phyloP scores from a whole-genome alignment of 306 rosid genomes.

The Quercus variabilis region DNA sequence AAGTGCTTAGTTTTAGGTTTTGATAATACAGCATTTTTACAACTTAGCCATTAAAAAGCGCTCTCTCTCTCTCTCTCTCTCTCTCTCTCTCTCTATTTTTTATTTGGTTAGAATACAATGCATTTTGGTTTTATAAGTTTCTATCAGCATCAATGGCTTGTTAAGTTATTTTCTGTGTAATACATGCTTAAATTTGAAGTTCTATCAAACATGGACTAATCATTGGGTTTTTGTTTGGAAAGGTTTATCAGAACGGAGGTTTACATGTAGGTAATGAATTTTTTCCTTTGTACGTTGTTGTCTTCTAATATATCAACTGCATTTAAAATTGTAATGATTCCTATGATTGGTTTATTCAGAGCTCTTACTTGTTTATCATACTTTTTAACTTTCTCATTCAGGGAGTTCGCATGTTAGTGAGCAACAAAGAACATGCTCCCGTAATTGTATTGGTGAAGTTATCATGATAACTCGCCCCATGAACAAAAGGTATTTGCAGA shows the following conservation, averaged over 20 bases:
- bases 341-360: neutral
- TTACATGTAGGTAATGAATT: slow-evolving; percentile 59
- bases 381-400: slow-evolving; percentile 12
- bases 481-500: slow-evolving; percentile 46
- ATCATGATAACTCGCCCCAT: slow-evolving; percentile 51
- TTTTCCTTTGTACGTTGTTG: slow-evolving; percentile 13
- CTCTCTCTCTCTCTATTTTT: neutral
- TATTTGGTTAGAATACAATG: neutral
- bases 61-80: no score
- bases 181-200: slow-evolving; percentile 16
- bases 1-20: no score
- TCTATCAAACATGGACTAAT: slow-evolving; percentile 40
- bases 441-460: slow-evolving; percentile 76
- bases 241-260: slow-evolving; percentile 65
- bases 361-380: neutral
- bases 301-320: neutral
- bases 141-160: neutral
- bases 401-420: slow-evolving; percentile 49
- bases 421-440: slow-evolving; percentile 26
- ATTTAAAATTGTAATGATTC: neutral
- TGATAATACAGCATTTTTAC: no score
- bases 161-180: neutral
- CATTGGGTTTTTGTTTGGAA: slow-evolving; percentile 26
- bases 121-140: neutral
- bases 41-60: no score